Evolutionary conservation across 805 yeast genomes (phyloP).

Genomic region (Candida adriatica): DNA sequence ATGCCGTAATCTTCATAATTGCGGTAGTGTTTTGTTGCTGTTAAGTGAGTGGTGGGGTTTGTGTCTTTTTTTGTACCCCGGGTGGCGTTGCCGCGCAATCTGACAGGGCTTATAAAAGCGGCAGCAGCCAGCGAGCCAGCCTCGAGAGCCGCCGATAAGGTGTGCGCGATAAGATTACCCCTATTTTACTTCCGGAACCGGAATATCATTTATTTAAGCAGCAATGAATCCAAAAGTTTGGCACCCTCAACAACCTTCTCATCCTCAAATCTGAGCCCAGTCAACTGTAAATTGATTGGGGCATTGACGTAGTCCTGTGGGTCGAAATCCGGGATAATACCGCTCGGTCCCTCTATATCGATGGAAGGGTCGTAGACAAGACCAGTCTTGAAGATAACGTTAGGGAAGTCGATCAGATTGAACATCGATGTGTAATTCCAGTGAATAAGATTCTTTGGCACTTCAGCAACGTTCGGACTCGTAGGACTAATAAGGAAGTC

Average conservation of each 20-base stretch:
- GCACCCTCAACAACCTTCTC: constrained; percentile 45
- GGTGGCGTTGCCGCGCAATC: no score
- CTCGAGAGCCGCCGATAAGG: no score
- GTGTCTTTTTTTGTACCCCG: no score
- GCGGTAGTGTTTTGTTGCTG: no score
- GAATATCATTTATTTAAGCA: constrained; percentile 7
- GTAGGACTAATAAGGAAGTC: constrained; percentile 67
- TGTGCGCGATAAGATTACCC: no score
- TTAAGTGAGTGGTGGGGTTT: no score
- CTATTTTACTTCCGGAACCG: no score
- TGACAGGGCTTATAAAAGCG: no score
- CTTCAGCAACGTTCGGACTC: constrained; percentile 64
- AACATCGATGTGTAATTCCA: constrained; percentile 78
- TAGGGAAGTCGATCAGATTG: constrained; percentile 69
- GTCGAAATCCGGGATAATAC: constrained; percentile 19
- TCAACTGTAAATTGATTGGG: constrained; percentile 45
- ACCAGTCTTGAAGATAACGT: constrained; percentile 58
- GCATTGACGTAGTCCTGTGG: constrained; percentile 29
- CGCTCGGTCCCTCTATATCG: constrained; percentile 39
- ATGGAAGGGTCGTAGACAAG: constrained; percentile 46
- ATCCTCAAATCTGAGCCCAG: constrained; percentile 43
- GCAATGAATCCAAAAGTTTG: constrained; percentile 29
- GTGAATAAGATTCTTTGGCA: constrained; percentile 53
- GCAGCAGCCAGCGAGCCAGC: no score
- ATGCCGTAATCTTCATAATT: constrained; percentile 10